Evolutionary conservation across 1,139 yeast species (phyloP).

Genomic region (Nakaseomyces sp.): DNA sequence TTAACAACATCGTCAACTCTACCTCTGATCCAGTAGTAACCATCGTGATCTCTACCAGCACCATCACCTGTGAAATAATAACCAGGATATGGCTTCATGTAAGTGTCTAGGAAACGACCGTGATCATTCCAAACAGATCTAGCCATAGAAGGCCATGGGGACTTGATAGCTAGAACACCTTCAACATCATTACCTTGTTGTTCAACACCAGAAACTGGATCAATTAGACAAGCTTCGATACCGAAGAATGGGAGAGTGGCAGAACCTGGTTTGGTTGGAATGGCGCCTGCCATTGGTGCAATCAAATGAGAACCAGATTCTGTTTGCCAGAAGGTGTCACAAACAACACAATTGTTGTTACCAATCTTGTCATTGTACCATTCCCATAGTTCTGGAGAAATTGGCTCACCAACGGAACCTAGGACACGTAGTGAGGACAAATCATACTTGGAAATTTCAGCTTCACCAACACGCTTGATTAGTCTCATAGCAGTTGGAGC

Average conservation of each 20-base stretch:
- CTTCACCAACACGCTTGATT: constrained; percentile 88
- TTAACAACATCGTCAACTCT: constrained; percentile 98
- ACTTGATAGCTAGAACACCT: constrained; percentile 86
- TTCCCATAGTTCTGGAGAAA: constrained; percentile 96
- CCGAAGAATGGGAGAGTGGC: constrained; percentile 97
- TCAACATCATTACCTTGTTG: constrained; percentile 84
- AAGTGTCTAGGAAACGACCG: constrained; percentile 82
- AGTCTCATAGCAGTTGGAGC: constrained; percentile 97
- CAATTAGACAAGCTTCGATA: constrained; percentile 79
- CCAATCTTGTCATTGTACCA: constrained; percentile 95
- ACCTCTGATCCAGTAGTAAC: constrained; percentile 97
- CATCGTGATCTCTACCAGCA: constrained; percentile 95
- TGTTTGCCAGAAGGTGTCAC: constrained; percentile 99
- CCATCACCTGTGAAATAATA: constrained; percentile 98
- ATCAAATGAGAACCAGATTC: constrained; percentile 95
- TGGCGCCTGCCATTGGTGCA: constrained; percentile 90
- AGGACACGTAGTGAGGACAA: constrained; percentile 84
- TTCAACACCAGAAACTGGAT: constrained; percentile 83
- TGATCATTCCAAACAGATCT: constrained; percentile 93
- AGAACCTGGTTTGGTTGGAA: constrained; percentile 95
- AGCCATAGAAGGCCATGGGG: constrained; percentile 98
- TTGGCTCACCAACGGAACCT: constrained; percentile 98
- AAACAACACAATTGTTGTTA: constrained; percentile 71
- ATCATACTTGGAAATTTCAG: constrained; percentile 76
- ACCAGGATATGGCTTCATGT: constrained; percentile 92